Evolutionary conservation across 1,284 basidiomycete species (phyloP).

Genomic region (Pholiota adiposa): DNA sequence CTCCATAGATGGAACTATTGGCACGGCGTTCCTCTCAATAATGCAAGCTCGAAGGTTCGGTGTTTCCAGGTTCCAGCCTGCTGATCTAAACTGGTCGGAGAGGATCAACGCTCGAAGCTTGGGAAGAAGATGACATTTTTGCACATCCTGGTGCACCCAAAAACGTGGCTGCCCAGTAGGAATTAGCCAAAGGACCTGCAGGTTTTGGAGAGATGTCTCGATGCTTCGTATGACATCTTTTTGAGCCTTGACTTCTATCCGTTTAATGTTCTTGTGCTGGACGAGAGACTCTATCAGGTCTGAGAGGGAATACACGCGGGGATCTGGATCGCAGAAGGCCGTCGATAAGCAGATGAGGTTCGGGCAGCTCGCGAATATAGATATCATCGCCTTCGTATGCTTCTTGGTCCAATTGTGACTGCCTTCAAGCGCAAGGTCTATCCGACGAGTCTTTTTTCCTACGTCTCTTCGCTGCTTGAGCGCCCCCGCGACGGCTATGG

Average conservation of each 20-base stretch:
- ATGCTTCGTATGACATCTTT: constrained; percentile 14
- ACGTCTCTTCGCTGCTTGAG: constrained; percentile 11
- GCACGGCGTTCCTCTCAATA: background rate
- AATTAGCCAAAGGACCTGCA: constrained; percentile 22
- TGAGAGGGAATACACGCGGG: constrained; percentile 13
- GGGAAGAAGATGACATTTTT: constrained; percentile 18
- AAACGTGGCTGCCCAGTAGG: constrained; percentile 4
- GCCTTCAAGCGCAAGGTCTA: constrained; percentile 36
- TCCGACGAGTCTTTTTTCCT: constrained; percentile 26
- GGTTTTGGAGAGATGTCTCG: constrained; percentile 8
- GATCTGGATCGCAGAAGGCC: constrained; percentile 28
- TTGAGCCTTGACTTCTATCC: constrained; percentile 25
- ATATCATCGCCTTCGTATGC: constrained; percentile 29
- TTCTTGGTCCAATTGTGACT: constrained; percentile 30
- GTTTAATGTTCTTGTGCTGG: constrained; percentile 18
- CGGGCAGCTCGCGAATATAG: constrained; percentile 31
- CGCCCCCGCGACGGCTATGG: constrained; percentile 24
- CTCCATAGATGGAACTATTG: constrained; percentile 1
- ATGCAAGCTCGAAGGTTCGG: constrained; percentile 20
- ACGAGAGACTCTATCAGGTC: constrained; percentile 14
- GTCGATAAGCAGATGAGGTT: constrained; percentile 37
- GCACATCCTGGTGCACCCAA: no score
- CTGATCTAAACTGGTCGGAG: constrained; percentile 3
- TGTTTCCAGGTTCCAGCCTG: background rate
- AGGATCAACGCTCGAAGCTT: constrained; percentile 25